phyloP scores from a whole-genome alignment of 148 eudicot genomes.

The Rhododendron griersonianum region DNA sequence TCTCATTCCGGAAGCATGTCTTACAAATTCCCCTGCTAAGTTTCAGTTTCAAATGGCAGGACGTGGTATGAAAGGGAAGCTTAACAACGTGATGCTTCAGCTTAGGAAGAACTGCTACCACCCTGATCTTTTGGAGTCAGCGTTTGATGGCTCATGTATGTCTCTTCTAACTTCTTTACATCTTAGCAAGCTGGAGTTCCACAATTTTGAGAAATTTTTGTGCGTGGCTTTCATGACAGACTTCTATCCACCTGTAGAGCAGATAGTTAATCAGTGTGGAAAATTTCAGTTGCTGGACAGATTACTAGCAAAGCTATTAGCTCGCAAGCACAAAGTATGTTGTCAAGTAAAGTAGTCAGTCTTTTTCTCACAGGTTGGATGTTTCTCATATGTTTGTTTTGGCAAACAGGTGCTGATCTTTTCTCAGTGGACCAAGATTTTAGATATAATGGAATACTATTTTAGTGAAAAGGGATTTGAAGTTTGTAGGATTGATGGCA shows the following conservation, averaged over 20 bases:
- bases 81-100: conserved; percentile 83
- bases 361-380: neutral
- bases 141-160: conserved; percentile 81
- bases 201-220: conserved; percentile 3
- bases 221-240: conserved; percentile 33
- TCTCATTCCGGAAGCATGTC: neutral
- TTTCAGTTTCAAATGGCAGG: conserved; percentile 37
- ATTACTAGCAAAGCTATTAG: conserved; percentile 58
- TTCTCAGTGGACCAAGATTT: conserved; percentile 89
- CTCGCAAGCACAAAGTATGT: conserved; percentile 75
- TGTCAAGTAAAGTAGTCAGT: conserved; percentile 1
- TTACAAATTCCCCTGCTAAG: neutral
- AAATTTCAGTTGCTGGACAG: conserved; percentile 81
- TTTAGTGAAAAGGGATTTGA: conserved; percentile 70
- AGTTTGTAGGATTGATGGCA: conserved; percentile 95
- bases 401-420: conserved; percentile 75
- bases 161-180: conserved; percentile 6
- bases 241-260: conserved; percentile 79
- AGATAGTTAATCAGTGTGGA: conserved; percentile 89
- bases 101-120: conserved; percentile 96
- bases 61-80: conserved; percentile 66
- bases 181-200: neutral
- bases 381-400: neutral
- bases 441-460: conserved; percentile 90
- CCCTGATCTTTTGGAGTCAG: conserved; percentile 90